Evolutionary conservation across 108 stramenopile genomes (phyloP), one percentile per base, ranked within the genome.

Genomic region (Pseudonitzschia multistriata): DNA sequence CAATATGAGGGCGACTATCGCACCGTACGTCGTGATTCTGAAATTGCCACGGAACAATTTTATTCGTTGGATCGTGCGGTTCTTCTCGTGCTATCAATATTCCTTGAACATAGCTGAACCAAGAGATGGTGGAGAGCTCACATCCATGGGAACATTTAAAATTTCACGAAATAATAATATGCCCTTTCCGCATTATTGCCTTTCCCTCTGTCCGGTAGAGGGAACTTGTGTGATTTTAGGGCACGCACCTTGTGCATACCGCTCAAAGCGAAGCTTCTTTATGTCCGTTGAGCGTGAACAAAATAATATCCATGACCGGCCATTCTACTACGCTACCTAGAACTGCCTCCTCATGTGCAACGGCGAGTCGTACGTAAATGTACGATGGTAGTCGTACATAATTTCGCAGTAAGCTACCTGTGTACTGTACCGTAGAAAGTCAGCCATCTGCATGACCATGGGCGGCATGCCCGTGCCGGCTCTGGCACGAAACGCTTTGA

Each of bases 1-100:
- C n/a, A n/a, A n/a, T n/a, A n/a, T n/a, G n/a, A n/a, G n/a, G n/a
- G n/a, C n/a, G n/a, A n/a, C n/a, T n/a, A n/a, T n/a, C n/a, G n/a
- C n/a, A n/a, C n/a, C n/a, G 15, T 45, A 17, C 42, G 2, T 3
- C 42, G 7, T 39, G 5, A 10, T 39, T 45, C 42, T 6, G 8
- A 45, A 52, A 52, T 25, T 52, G 50, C 21, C 50, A 52, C 50
- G 50, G 50, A 52, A 52, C 50, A 52, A 25, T 52, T 52, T 52
- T 52, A 7, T 25, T 24, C 21, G 1, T 52, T 52, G 50, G 19
- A 52, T 52, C 25, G 22, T 52, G 11, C 25, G 50, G 50, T 8
- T 25, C 19, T 25, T 52, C 22, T 25, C 19, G 21, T 52, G 4
- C 15, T 21, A 49, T 7, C 37, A 37, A 37, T 49, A 21, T 17